These are phyloP conservation scores for Clonostachys byssicola DNA, from an alignment of 2,329 filamentous ascomycete species.

Conservation along the genomic window DNA sequence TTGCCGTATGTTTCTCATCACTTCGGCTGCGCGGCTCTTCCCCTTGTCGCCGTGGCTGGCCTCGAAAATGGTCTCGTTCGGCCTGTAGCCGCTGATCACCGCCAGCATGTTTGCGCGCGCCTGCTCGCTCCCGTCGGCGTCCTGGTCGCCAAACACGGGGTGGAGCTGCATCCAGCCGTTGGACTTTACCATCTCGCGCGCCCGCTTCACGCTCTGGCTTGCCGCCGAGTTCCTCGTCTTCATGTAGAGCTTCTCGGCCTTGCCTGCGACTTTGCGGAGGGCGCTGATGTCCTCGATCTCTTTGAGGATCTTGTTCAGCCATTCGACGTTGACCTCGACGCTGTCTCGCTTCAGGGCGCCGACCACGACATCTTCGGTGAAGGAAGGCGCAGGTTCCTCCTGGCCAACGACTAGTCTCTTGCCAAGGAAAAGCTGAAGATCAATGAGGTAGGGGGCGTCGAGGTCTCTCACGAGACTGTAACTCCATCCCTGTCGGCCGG, in stretches of 20 bases:
- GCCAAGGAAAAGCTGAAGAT: slow-evolving; percentile 92
- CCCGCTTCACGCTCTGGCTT: slow-evolving; percentile 81
- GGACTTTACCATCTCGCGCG: slow-evolving; percentile 70
- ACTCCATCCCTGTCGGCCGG: slow-evolving; percentile 88
- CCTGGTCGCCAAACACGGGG: slow-evolving; percentile 72
- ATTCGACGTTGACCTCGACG: slow-evolving; percentile 75
- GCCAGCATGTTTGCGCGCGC: slow-evolving; percentile 84
- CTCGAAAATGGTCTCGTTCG: slow-evolving; percentile 95
- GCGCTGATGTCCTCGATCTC: slow-evolving; percentile 71
- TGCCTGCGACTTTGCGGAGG: slow-evolving; percentile 70
- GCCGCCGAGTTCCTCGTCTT: slow-evolving; percentile 89
- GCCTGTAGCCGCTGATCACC: slow-evolving; percentile 81
- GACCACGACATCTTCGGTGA: slow-evolving; percentile 78
- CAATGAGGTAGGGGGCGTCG: slow-evolving; percentile 87
- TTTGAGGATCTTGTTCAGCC: slow-evolving; percentile 72
- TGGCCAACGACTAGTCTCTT: slow-evolving; percentile 75
- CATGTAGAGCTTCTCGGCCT: slow-evolving; percentile 91
- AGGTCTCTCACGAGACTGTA: slow-evolving; percentile 87
- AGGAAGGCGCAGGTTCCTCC: slow-evolving; percentile 59
- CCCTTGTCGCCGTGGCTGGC: slow-evolving; percentile 73
- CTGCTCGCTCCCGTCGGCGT: slow-evolving; percentile 60
- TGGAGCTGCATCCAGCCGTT: slow-evolving; percentile 73
- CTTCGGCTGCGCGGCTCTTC: slow-evolving; percentile 65
- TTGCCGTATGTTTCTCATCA: slow-evolving; percentile 70
- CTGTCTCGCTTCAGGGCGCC: slow-evolving; percentile 70